phyloP scores from a whole-genome alignment of 2,329 filamentous ascomycete genomes.

The Kalmusia sp. region DNA sequence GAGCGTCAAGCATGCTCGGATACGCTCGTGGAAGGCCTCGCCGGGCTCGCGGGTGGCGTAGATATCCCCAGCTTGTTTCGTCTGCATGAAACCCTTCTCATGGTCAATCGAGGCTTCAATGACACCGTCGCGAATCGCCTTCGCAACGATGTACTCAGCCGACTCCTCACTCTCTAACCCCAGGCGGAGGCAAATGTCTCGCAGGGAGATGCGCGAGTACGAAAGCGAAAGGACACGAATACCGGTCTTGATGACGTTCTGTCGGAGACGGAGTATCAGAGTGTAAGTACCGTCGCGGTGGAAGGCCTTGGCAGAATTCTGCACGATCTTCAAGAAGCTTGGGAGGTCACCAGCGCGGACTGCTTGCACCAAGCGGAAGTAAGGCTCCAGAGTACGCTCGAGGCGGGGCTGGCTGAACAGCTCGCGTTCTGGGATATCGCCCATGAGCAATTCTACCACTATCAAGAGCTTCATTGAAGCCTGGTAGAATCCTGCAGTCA shows the following conservation, averaged over 20 bases:
- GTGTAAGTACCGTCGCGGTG: constrained; percentile 94
- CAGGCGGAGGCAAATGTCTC: constrained; percentile 95
- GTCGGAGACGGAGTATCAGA: constrained; percentile 88
- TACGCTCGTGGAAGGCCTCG: constrained; percentile 97
- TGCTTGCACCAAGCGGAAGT: constrained; percentile 91
- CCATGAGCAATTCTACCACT: constrained; percentile 96
- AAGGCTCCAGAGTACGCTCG: constrained; percentile 87
- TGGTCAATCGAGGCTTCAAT: constrained; percentile 95
- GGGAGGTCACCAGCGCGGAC: constrained; percentile 96
- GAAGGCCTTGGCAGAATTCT: constrained; percentile 82
- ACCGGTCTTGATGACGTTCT: constrained; percentile 99
- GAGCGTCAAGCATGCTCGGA: constrained; percentile 85
- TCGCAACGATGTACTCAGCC: constrained; percentile 98
- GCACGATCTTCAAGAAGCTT: constrained; percentile 88
- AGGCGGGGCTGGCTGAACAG: constrained; percentile 90
- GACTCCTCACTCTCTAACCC: constrained; percentile 95
- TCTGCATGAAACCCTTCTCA: constrained; percentile 97
- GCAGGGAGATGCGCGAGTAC: constrained; percentile 94
- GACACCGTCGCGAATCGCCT: constrained; percentile 96
- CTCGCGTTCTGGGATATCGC: constrained; percentile 94
- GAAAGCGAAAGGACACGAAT: constrained; percentile 99
- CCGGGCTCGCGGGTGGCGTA: constrained; percentile 95
- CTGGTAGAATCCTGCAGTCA: constrained; percentile 93
- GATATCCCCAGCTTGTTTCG: constrained; percentile 93
- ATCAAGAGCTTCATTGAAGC: constrained; percentile 95